Conservation (phyloP, 83 land plant species). For the Isoetes engelmannii region DNA sequence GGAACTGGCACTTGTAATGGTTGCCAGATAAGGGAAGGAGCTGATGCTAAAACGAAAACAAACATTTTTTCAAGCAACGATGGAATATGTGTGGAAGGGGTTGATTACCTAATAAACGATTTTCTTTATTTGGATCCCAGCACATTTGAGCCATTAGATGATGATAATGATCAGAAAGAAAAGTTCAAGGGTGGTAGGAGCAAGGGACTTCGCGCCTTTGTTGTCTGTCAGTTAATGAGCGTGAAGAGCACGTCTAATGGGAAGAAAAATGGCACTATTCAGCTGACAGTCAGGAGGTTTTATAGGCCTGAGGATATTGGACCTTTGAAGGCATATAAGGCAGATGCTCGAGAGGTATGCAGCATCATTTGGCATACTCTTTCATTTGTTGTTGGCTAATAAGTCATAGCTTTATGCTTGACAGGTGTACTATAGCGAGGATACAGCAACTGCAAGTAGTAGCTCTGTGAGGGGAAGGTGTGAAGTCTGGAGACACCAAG, state of each 20-base stretch:
- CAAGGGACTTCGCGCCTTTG: slow-evolving; percentile 81
- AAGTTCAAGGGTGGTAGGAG: slow-evolving; percentile 80
- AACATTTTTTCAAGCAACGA: slow-evolving; percentile 32
- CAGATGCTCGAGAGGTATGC: slow-evolving; percentile 74
- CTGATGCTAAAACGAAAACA: slow-evolving; percentile 28
- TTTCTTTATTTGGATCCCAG: slow-evolving; percentile 61
- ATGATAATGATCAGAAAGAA: slow-evolving; percentile 25
- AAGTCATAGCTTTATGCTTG: background rate
- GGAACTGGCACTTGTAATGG: slow-evolving; percentile 66
- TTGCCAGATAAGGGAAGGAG: slow-evolving; percentile 41
- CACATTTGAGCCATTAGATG: slow-evolving; percentile 24
- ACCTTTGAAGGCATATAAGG: slow-evolving; percentile 58
- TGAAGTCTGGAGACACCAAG: slow-evolving; percentile 57
- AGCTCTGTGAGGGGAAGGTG: slow-evolving; percentile 63
- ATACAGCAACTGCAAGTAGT: slow-evolving; percentile 34
- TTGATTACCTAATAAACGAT: slow-evolving; percentile 52
- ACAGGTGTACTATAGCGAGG: slow-evolving; percentile 86
- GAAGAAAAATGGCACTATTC: slow-evolving; percentile 29
- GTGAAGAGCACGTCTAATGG: slow-evolving; percentile 27
- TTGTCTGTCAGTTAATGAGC: slow-evolving; percentile 63
- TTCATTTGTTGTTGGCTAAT: background rate
- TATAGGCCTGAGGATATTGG: slow-evolving; percentile 87
- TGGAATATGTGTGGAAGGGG: slow-evolving; percentile 45
- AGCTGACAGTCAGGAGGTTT: slow-evolving; percentile 65
- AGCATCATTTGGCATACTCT: background rate